Conservation (phyloP, 2,329 filamentous ascomycete species). For the Aurifilum marmelostoma region DNA sequence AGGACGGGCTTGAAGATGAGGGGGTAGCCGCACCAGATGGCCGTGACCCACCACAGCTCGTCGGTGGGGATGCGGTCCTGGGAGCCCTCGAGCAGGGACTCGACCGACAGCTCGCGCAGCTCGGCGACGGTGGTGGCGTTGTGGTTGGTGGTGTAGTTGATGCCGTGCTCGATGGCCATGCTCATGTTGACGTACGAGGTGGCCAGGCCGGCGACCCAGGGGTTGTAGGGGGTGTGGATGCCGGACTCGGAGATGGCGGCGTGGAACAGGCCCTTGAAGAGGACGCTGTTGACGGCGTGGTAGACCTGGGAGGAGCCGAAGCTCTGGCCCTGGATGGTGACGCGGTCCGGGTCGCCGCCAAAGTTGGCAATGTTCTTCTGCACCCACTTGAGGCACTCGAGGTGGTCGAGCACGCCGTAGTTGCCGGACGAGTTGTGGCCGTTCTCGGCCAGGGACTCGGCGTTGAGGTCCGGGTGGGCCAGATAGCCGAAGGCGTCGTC, state of each 20-base stretch:
- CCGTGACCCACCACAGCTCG: slow-evolving; percentile 36
- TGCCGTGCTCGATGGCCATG: slow-evolving; percentile 33
- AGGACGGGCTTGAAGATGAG: slow-evolving; percentile 37
- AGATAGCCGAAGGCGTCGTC: slow-evolving; percentile 29
- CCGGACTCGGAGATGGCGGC: slow-evolving; percentile 38
- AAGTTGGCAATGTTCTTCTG: slow-evolving; percentile 27
- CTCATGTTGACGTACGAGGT: slow-evolving; percentile 38
- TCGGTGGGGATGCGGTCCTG: slow-evolving; percentile 34
- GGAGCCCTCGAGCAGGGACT: slow-evolving; percentile 33
- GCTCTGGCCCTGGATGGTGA: slow-evolving; percentile 27
- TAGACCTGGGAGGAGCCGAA: slow-evolving; percentile 37
- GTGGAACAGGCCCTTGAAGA: slow-evolving; percentile 38
- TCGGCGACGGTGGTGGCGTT: slow-evolving; percentile 25
- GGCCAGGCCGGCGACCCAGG: slow-evolving; percentile 37
- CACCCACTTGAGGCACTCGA: slow-evolving; percentile 27
- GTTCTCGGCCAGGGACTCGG: slow-evolving; percentile 22
- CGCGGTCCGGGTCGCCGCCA: slow-evolving; percentile 26
- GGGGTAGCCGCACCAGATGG: slow-evolving; percentile 35
- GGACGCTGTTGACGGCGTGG: slow-evolving; percentile 37
- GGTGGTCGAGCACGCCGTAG: slow-evolving; percentile 28
- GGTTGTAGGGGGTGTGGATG: slow-evolving; percentile 37
- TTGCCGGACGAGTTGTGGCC: slow-evolving; percentile 28
- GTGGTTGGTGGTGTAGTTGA: slow-evolving; percentile 33
- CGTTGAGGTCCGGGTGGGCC: slow-evolving; percentile 27
- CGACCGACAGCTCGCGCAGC: slow-evolving; percentile 20